A percentile compares a stretch with the other conserved stretches of the same genome.
These are phyloP conservation scores for Ramaria sp. DNA, from an alignment of 768 basidiomycete species.

Conservation along the genomic window DNA sequence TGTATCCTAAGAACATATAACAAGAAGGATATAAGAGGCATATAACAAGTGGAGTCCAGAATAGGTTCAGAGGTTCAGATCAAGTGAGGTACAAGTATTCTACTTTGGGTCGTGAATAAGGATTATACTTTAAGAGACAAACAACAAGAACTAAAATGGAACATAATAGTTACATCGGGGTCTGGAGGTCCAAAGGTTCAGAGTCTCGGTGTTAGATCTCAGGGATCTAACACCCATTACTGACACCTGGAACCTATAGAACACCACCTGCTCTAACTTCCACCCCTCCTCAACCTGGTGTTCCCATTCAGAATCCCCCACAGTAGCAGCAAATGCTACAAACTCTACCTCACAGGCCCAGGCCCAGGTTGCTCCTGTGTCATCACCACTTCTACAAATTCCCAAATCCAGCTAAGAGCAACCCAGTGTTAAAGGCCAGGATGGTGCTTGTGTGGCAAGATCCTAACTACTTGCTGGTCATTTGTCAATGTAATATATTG, in stretches of 20 bases:
- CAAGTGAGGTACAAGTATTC: no score
- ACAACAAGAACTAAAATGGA: no score
- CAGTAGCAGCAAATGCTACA: conserved; percentile 11
- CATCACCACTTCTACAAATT: conserved; percentile 13
- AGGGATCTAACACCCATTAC: no score
- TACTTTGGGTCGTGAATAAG: no score
- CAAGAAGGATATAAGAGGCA: no score
- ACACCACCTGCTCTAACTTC: conserved; percentile 16
- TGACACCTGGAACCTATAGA: conserved; percentile 15
- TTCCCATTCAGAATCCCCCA: conserved; percentile 15
- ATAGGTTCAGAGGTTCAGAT: no score
- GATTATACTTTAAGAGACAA: no score
- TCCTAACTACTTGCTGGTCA: conserved; percentile 68
- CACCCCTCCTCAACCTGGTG: conserved; percentile 14
- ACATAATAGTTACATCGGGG: no score
- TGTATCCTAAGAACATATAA: no score
- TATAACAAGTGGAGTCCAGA: no score
- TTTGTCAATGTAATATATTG: conserved; percentile 18
- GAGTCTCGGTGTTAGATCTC: no score
- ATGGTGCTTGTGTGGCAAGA: conserved; percentile 67
- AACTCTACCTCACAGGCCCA: conserved; percentile 14
- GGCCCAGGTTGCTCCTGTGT: conserved; percentile 13
- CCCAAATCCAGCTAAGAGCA: conserved; percentile 56
- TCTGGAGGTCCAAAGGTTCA: no score
- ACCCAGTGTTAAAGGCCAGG: conserved; percentile 65